Conservation (phyloP, 257 asterid genomes). For the Petunia axillaris region DNA sequence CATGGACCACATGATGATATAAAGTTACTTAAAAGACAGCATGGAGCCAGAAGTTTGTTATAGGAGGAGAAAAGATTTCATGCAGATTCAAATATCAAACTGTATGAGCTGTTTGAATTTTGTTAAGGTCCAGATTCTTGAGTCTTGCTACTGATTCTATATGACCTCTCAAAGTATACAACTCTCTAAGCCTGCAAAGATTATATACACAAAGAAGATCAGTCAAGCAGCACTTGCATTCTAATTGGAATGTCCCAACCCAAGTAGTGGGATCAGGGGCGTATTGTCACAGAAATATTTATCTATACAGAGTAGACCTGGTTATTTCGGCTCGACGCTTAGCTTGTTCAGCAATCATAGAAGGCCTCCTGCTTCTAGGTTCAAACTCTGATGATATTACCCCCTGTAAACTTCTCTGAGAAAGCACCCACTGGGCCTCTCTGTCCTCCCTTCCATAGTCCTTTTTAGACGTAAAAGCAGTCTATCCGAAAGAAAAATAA, state of each 20-base stretch:
- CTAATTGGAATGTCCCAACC: background rate
- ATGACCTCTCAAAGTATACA: conserved; percentile 36
- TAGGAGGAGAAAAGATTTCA: background rate
- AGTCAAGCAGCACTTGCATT: background rate
- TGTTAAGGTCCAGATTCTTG: conserved; percentile 31
- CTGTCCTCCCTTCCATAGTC: conserved; percentile 37
- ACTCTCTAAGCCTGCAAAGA: conserved; percentile 32
- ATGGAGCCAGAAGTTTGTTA: background rate
- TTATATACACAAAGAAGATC: background rate
- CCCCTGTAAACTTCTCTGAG: conserved; percentile 32
- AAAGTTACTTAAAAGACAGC: background rate
- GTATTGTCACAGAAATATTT: no score
- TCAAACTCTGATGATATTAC: conserved; percentile 28
- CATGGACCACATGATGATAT: background rate
- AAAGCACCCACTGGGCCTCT: conserved; percentile 32
- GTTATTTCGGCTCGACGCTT: conserved; percentile 34
- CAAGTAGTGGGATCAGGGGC: background rate
- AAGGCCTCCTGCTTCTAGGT: conserved; percentile 22
- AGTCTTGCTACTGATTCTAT: conserved; percentile 38
- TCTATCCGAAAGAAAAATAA: conserved; percentile 23
- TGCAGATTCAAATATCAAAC: conserved; percentile 12
- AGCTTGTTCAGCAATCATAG: conserved; percentile 36
- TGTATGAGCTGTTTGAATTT: conserved; percentile 31
- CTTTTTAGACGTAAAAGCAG: conserved; percentile 35
- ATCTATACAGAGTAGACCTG: conserved; percentile 25